These are phyloP conservation scores for Skeletonema grethae DNA, from an alignment of 108 stramenopile genomes.

Conservation along the genomic window DNA sequence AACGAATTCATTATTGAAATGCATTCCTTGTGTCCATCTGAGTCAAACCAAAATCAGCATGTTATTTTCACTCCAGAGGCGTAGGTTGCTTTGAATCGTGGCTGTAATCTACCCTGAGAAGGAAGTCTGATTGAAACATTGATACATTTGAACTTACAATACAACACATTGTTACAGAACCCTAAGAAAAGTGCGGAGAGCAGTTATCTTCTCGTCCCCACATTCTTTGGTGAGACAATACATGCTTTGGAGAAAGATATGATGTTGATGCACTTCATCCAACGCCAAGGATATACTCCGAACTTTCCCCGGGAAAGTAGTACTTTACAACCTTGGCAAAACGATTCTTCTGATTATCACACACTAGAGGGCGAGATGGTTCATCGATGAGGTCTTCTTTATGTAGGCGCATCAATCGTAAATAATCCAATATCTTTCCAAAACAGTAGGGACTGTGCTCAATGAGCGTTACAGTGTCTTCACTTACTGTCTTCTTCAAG, in stretches of 20 bases:
- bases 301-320: constrained; percentile 34
- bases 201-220: background rate
- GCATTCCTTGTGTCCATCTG: too few species aligned
- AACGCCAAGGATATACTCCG: constrained; percentile 12
- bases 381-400: background rate
- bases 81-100: too few species aligned
- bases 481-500: constrained; percentile 8
- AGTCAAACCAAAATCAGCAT: too few species aligned
- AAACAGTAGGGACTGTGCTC: constrained; percentile 31
- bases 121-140: too few species aligned
- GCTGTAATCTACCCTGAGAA: too few species aligned
- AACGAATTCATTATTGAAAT: too few species aligned
- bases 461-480: constrained; percentile 28
- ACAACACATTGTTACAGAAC: background rate
- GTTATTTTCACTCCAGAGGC: too few species aligned
- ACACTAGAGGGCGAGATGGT: constrained; percentile 4
- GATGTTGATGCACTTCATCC: too few species aligned
- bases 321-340: constrained; percentile 18
- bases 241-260: background rate
- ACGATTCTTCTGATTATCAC: constrained; percentile 7
- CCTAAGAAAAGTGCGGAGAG: background rate
- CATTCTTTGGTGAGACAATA: background rate
- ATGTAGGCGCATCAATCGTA: background rate
- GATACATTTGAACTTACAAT: too few species aligned
- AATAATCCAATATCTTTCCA: constrained; percentile 6